Evolutionary conservation across 257 asterid species (phyloP).

Genomic region (Schizonepeta tenuifolia): DNA sequence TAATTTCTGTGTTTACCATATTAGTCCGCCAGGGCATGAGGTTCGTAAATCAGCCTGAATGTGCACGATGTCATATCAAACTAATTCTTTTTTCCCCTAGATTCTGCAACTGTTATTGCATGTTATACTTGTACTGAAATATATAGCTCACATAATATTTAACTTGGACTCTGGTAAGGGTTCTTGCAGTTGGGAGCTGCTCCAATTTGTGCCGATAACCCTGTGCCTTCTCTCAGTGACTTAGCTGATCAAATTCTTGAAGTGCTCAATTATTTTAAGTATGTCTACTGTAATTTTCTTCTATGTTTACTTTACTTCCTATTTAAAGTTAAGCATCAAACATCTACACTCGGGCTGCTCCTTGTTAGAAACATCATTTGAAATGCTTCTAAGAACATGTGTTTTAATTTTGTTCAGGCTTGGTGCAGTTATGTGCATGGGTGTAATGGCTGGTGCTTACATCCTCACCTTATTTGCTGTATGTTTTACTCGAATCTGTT

Average conservation of each 20-base stretch:
- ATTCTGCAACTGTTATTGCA: neutral
- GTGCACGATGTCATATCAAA: neutral
- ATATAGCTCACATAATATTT: conserved; percentile 49
- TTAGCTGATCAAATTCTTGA: conserved; percentile 85
- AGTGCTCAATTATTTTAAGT: conserved; percentile 90
- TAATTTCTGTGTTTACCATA: conserved; percentile 69
- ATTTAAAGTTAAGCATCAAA: neutral
- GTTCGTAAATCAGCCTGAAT: conserved; percentile 43
- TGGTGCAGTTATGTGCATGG: conserved; percentile 96
- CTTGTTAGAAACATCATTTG: neutral
- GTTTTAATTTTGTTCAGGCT: conserved; percentile 57
- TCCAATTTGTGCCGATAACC: conserved; percentile 57
- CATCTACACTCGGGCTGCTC: neutral
- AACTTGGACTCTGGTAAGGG: conserved; percentile 70
- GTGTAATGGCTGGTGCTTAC: conserved; percentile 94
- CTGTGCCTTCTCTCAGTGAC: conserved; percentile 74
- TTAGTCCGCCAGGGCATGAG: conserved; percentile 78
- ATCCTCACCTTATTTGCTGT: conserved; percentile 83
- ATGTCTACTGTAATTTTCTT: conserved; percentile 25
- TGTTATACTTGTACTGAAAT: conserved; percentile 22
- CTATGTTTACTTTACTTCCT: conserved; percentile 12
- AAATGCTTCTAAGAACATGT: conserved; percentile 29
- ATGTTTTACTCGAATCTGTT: conserved; percentile 36
- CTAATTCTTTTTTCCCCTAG: neutral
- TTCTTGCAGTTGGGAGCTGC: conserved; percentile 97